Evolutionary conservation across 805 yeast species (phyloP).

Genomic region (Lipomyces oligophaga): DNA sequence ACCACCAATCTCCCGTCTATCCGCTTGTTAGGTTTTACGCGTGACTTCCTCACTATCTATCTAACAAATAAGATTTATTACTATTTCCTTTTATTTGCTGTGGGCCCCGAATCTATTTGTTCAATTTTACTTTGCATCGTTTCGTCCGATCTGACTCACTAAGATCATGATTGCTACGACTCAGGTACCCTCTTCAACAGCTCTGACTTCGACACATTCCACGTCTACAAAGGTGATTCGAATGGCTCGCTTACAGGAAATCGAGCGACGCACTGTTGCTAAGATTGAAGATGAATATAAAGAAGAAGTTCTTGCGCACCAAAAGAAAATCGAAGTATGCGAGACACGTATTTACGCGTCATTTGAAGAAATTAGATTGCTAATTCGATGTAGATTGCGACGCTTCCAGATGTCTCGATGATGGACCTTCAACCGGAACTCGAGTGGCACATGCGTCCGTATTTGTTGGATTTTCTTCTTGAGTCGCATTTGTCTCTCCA

Average conservation of each 20-base stretch:
- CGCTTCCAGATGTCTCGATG: slow-evolving; percentile 53
- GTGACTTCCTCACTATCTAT: too few species aligned
- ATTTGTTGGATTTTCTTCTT: slow-evolving; percentile 72
- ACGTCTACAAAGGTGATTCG: slow-evolving; percentile 22
- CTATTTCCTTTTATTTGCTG: too few species aligned
- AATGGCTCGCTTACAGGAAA: slow-evolving; percentile 20
- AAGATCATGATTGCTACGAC: too few species aligned
- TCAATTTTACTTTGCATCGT: too few species aligned
- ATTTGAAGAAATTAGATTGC: neutral
- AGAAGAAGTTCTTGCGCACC: slow-evolving; percentile 38
- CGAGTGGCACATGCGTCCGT: slow-evolving; percentile 65
- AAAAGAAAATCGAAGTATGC: slow-evolving; percentile 35
- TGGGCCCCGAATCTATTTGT: too few species aligned
- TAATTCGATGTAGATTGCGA: slow-evolving; percentile 3
- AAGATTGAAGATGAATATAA: slow-evolving; percentile 38
- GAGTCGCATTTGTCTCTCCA: slow-evolving; percentile 58
- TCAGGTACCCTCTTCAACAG: too few species aligned
- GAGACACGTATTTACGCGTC: neutral
- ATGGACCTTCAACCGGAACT: slow-evolving; percentile 88
- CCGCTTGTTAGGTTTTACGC: too few species aligned
- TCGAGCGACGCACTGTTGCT: slow-evolving; percentile 27
- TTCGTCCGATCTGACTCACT: too few species aligned
- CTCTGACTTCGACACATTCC: too few species aligned
- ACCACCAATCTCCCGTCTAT: slow-evolving; percentile 3
- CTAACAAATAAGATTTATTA: too few species aligned